These are phyloP conservation scores for Leccinum pellstonianum DNA, from an alignment of 768 basidiomycete species.

Conservation along the genomic window DNA sequence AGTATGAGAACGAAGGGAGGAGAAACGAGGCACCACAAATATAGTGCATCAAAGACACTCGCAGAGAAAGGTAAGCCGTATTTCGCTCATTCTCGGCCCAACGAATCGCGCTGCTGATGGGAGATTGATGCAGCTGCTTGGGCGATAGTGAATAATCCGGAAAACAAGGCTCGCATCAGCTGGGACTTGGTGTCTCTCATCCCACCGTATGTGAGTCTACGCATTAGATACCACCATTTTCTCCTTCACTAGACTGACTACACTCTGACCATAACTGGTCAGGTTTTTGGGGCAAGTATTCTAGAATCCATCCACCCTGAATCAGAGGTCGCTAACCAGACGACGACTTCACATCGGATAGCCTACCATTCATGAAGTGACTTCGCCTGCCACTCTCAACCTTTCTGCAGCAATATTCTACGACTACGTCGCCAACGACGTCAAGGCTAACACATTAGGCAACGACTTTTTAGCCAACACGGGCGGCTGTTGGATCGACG, in stretches of 20 bases:
- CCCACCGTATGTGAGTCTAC: slow-evolving; percentile 37
- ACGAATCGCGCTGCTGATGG: neutral
- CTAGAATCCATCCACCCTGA: neutral
- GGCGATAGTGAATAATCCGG: slow-evolving; percentile 37
- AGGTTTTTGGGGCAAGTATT: neutral
- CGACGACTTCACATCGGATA: neutral
- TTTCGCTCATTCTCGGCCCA: neutral
- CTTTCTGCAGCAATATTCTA: neutral
- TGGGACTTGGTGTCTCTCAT: slow-evolving; percentile 42
- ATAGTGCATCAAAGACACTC: slow-evolving; percentile 61
- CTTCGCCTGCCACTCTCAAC: neutral
- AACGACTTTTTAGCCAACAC: neutral
- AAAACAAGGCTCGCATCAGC: slow-evolving; percentile 32
- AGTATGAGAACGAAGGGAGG: slow-evolving; percentile 49
- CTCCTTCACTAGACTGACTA: too few species aligned
- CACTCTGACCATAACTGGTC: neutral
- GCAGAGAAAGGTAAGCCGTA: slow-evolving; percentile 52
- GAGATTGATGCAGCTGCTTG: slow-evolving; percentile 42
- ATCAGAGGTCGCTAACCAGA: neutral
- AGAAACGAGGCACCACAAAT: slow-evolving; percentile 41
- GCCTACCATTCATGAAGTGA: neutral
- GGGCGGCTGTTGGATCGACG: neutral
- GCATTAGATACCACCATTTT: too few species aligned
- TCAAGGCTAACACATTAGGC: neutral
- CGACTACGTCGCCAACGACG: neutral